Percentiles rank a stretch among this genome's conserved stretches.
These are phyloP conservation scores for Cryptosporidium xiaoi DNA, from an alignment of 169 alveolate genomes.

Conservation along the genomic window DNA sequence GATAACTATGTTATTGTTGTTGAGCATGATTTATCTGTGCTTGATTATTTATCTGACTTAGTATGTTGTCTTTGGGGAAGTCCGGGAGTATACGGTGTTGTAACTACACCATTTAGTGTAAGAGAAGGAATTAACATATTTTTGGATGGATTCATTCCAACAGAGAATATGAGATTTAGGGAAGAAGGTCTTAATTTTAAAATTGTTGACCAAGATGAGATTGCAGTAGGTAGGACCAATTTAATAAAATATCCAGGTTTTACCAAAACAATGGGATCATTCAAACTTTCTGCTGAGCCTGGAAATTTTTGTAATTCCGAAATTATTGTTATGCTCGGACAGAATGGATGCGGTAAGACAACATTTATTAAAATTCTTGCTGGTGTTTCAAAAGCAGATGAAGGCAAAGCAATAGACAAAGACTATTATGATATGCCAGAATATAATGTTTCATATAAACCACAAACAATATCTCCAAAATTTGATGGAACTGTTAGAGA, in stretches of 20 bases:
- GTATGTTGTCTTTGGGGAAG: constrained; percentile 99
- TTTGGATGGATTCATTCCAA: constrained; percentile 98
- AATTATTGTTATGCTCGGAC: constrained; percentile 97
- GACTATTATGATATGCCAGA: constrained; percentile 86
- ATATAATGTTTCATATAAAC: constrained; percentile 95
- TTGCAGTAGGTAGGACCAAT: constrained; percentile 47
- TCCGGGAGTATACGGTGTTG: constrained; percentile 99
- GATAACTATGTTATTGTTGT: constrained; percentile 96
- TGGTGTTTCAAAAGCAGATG: constrained; percentile 94
- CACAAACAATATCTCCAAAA: constrained; percentile 97
- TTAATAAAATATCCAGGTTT: constrained; percentile 83
- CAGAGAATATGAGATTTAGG: constrained; percentile 99
- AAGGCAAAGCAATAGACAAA: constrained; percentile 82
- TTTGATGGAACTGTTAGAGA: constrained; percentile 97
- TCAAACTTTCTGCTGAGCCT: constrained; percentile 79
- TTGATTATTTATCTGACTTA: constrained; percentile 98
- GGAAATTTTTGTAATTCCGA: constrained; percentile 96
- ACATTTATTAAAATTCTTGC: constrained; percentile 97
- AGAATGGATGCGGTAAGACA: constrained; percentile 99
- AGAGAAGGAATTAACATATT: constrained; percentile 98
- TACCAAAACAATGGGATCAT: constrained; percentile 77
- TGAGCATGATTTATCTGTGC: constrained; percentile 99
- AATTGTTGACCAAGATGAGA: constrained; percentile 80
- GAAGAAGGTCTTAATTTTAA: constrained; percentile 95
- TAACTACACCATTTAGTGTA: constrained; percentile 99